A percentile compares a stretch with the other conserved stretches of the same genome.
phyloP scores from a whole-genome alignment of 148 eudicot genomes.

The Rhododendron griersonianum region DNA sequence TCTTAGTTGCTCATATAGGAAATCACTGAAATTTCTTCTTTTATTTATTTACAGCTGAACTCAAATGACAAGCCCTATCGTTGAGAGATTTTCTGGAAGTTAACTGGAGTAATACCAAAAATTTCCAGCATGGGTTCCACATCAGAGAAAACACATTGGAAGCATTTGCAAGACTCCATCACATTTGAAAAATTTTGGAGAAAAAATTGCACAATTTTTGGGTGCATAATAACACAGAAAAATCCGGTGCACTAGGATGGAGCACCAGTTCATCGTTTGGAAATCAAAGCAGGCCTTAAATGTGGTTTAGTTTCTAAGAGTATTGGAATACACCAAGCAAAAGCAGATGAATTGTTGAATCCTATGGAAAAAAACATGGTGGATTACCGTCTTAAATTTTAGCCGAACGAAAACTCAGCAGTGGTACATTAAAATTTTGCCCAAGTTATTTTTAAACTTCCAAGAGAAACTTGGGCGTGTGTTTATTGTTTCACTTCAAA shows the following conservation, averaged over 20 bases:
- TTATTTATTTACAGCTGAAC: neutral
- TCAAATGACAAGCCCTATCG: neutral
- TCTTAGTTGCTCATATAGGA: neutral
- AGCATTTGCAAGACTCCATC: neutral
- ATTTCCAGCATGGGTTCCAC: neutral
- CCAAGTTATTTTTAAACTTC: neutral
- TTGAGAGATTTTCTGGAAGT: neutral
- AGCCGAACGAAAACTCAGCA: neutral
- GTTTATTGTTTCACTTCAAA: neutral
- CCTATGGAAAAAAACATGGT: neutral
- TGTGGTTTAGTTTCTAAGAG: neutral
- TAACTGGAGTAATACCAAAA: neutral
- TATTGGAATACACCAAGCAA: neutral
- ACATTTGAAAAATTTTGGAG: neutral
- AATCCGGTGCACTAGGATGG: neutral
- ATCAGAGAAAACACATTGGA: neutral
- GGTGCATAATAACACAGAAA: neutral
- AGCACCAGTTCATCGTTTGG: neutral
- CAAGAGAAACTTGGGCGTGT: neutral
- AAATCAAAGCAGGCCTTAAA: neutral
- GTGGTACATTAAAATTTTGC: neutral
- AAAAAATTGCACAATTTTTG: neutral
- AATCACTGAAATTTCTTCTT: neutral
- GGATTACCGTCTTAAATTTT: neutral
- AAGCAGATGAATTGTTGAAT: neutral